Base-by-base conservation (phyloP, 2,329 filamentous ascomycete genomes). In the Botrytis byssoidea region DNA sequence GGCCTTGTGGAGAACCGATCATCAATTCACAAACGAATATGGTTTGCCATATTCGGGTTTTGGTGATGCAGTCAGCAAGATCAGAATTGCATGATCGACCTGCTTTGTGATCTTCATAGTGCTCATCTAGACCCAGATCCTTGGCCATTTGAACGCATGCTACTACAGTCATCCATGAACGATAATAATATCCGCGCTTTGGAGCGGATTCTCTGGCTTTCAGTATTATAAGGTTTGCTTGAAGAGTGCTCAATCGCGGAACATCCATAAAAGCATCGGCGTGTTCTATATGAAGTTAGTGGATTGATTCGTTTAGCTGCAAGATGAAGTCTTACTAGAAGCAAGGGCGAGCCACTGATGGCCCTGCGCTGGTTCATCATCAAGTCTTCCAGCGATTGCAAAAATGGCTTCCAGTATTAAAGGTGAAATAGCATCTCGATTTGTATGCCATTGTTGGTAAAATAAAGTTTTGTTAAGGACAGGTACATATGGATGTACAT, bases 81-180 rank as follows among this genome's bases (percentile, higher is more conserved):
- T 86, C 87, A 29, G 90, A 90, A 8, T 88, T 90, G 80, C 96
- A 98, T 0, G 87, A 82, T 71, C 88, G 88, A 35, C 92, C 93
- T 70, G 89, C 88, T 76, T 91, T 88, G 81, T 98, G 96, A 63
- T 91, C 89, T 74, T 92, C 90, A 75, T 90, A 90, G 83, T 98
- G 95, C 76, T 97, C 94, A 80, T 98, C 91, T 9, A 98, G 85
- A 32, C 94, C 93, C 46, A 98, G 85, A 80, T 98, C 95, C 79
- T 97, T 96, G 40, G 90, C 94, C 93, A 98, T 97, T 65, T 94
- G 92, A 12, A 97, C 92, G 76, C 95, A 94, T 75, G 95, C 93
- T 71, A 97, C 95, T 32, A 97, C 90, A 8, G 93, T 93, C 90
- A 98, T 97, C 95, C 96, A 98, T 0, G 96, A 98, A 55, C 95